Evolutionary conservation across 441 rosid genomes (phyloP), one percentile per base, ranked within the genome.

Genomic region (Pelargonium fulgidum): DNA sequence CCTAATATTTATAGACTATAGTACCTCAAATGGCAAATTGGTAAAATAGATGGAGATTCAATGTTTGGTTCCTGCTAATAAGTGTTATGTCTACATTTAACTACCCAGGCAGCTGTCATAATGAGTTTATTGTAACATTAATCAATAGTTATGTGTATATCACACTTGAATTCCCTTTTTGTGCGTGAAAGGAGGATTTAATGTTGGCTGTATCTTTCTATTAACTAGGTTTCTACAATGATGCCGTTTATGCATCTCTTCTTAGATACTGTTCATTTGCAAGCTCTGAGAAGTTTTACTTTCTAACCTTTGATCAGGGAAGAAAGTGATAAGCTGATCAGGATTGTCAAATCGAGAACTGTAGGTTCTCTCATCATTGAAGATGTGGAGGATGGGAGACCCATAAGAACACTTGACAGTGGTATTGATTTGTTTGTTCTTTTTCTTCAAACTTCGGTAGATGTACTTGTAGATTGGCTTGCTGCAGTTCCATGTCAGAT

Each of bases 331-430:
- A 87, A 83, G 79, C 76, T 94, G 64, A 87, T 77, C 45, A 70
- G 73, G 73, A 82, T 94, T 74, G 82, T 94, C 72, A 89, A 85
- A 75, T 83, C 99, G 13, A 86, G 97, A 81, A 86, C 89, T 73
- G 83, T 80, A 64, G 85, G 75, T 73, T 69, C 82, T 71, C 85
- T 81, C 24, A 44, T 64, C 50, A 50, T 50, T 73, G 71, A 73
- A 44, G 68, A 77, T 75, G 52, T 75, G 62, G 80, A 64, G 73
- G 79, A 70, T 68, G 70, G 71, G 41, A 70, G 70, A 62, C 72
- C 33, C 64, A 67, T 65, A 72, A 78, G 70, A 61, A 68, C 71
- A 47, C 73, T 72, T 79, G 67, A 70, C 68, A 82, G 65, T 67
- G 86, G 88, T 88, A 80, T 73, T 76, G 70, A 29, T 29, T 29